These are phyloP conservation scores for Polyporus arcularius DNA, from an alignment of 768 basidiomycete species.

Conservation along the genomic window DNA sequence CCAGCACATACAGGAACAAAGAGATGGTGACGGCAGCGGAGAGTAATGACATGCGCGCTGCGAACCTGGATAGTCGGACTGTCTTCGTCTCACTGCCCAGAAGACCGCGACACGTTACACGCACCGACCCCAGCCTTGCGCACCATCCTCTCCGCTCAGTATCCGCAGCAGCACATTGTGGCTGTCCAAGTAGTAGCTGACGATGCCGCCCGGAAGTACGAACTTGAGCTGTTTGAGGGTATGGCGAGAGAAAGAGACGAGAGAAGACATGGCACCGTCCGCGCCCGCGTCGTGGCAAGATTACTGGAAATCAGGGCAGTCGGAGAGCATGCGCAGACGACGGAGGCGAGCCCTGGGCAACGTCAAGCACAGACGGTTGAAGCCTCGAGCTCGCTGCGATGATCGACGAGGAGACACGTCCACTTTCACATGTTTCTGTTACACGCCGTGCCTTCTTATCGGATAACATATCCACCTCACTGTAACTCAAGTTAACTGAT, in stretches of 20 bases:
- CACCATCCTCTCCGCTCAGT: conserved; percentile 33
- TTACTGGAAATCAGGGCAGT: background rate
- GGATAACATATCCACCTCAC: background rate
- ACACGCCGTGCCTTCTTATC: background rate
- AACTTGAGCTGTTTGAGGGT: conserved; percentile 73
- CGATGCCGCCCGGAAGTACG: conserved; percentile 64
- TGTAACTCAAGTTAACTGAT: background rate
- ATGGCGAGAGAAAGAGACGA: conserved; percentile 44
- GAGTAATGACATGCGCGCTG: conserved; percentile 53
- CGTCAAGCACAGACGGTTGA: too few species aligned
- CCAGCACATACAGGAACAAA: conserved; percentile 73
- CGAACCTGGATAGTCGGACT: conserved; percentile 20
- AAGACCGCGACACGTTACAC: conserved; percentile 24
- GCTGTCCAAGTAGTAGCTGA: conserved; percentile 66
- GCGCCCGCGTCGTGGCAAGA: background rate
- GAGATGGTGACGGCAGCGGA: conserved; percentile 61
- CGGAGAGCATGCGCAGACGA: background rate
- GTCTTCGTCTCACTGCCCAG: background rate
- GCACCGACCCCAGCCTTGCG: conserved; percentile 56
- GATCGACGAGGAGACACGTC: background rate
- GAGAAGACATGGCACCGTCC: conserved; percentile 18
- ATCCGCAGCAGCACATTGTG: conserved; percentile 50
- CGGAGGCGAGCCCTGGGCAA: background rate
- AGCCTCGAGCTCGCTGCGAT: background rate
- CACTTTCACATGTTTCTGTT: background rate